phyloP scores from a whole-genome alignment of 495 filamentous ascomycete genomes.

The Penicillium cinerascens region DNA sequence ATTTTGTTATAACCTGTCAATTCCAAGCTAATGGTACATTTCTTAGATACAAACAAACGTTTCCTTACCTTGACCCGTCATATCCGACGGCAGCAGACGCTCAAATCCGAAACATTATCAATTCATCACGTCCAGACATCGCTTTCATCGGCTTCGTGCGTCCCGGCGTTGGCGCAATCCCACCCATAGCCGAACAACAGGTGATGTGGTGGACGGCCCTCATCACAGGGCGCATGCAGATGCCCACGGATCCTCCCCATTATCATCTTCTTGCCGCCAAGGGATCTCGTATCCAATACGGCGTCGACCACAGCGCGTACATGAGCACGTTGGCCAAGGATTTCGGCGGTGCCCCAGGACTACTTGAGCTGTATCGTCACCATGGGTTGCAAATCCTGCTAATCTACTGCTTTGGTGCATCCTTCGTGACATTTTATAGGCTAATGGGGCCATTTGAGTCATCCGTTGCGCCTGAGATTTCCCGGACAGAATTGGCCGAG shows the following conservation, averaged over 20 bases:
- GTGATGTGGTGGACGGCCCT: slow-evolving; percentile 13
- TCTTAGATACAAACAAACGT: slow-evolving; percentile 13
- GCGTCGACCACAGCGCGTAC: slow-evolving; percentile 16
- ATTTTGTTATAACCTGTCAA: background rate
- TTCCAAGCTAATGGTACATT: background rate
- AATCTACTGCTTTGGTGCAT: slow-evolving; percentile 14
- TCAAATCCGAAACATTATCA: slow-evolving; percentile 13
- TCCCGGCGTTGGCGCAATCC: slow-evolving; percentile 15
- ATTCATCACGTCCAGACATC: slow-evolving; percentile 12
- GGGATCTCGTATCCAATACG: slow-evolving; percentile 12
- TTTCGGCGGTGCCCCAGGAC: slow-evolving; percentile 10
- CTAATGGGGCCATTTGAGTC: slow-evolving; percentile 14
- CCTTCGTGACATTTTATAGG: slow-evolving; percentile 15
- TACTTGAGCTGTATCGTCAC: slow-evolving; percentile 10
- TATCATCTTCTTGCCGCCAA: slow-evolving; percentile 14
- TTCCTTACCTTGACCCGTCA: slow-evolving; percentile 13
- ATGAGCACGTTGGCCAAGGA: slow-evolving; percentile 15
- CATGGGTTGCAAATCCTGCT: slow-evolving; percentile 10
- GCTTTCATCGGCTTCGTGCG: slow-evolving; percentile 20
- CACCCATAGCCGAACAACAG: slow-evolving; percentile 16
- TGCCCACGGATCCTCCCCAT: slow-evolving; percentile 10
- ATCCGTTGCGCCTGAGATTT: slow-evolving; percentile 12
- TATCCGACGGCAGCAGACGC: slow-evolving; percentile 17
- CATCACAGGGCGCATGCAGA: slow-evolving; percentile 10
- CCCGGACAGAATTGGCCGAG: slow-evolving; percentile 11